Conservation (phyloP, 805 yeast species). For the Isabelozyma pseudorhagii region DNA sequence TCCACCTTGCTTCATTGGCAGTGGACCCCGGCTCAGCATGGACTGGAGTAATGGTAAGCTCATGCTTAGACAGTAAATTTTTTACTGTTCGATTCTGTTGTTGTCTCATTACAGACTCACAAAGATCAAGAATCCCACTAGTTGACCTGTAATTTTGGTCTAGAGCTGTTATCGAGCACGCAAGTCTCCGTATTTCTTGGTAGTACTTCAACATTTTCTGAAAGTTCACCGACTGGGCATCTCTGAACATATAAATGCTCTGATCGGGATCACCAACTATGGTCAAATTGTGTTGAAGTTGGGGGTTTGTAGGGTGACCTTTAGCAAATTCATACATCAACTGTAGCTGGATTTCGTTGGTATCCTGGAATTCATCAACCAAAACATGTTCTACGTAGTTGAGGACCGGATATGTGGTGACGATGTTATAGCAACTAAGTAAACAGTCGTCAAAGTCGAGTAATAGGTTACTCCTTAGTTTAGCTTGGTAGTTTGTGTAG, state of each 20-base stretch:
- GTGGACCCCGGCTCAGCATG: conserved; percentile 37
- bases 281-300: conserved; percentile 55
- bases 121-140: conserved; percentile 54
- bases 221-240: conserved; percentile 72
- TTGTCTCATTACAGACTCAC: conserved; percentile 64
- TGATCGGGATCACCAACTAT: conserved; percentile 98
- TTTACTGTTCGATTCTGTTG: conserved; percentile 48
- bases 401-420: conserved; percentile 46
- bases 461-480: conserved; percentile 38
- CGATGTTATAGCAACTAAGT: conserved; percentile 48
- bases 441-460: conserved; percentile 87
- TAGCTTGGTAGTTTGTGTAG: conserved; percentile 52
- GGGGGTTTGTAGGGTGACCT: conserved; percentile 27
- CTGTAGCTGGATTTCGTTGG: conserved; percentile 72
- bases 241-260: conserved; percentile 84
- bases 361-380: conserved; percentile 95
- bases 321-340: conserved; percentile 51
- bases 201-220: conserved; percentile 47
- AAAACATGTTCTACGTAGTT: conserved; percentile 62
- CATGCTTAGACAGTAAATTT: conserved; percentile 45
- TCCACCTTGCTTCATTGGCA: conserved; percentile 55
- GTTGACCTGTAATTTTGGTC: conserved; percentile 82
- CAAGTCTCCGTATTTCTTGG: conserved; percentile 10
- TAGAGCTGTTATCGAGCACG: conserved; percentile 40
- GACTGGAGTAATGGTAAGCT: conserved; percentile 44